phyloP scores from a whole-genome alignment of 257 asterid species.

The Nicotiana attenuata region DNA sequence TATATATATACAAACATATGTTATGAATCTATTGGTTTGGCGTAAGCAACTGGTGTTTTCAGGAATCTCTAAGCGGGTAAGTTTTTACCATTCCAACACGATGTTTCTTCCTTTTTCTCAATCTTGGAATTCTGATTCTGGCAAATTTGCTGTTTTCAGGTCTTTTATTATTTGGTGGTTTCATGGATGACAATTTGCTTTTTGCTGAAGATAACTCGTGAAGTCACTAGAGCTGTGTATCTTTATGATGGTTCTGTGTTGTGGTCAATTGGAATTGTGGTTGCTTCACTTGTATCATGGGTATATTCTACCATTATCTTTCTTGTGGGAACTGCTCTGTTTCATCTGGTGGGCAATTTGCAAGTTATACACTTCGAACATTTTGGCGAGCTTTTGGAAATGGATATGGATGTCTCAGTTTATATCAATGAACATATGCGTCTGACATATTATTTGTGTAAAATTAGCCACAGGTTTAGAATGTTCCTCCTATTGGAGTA shows the following conservation, averaged over 20 bases:
- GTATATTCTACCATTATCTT: slow-evolving; percentile 61
- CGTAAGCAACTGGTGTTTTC: too few relatives aligned
- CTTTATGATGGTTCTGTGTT: slow-evolving; percentile 47
- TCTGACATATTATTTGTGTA: slow-evolving; percentile 53
- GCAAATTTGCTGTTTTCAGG: slow-evolving; percentile 33
- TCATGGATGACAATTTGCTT: slow-evolving; percentile 64
- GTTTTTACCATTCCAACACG: not conserved
- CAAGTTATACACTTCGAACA: slow-evolving; percentile 73
- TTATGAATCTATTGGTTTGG: too few relatives aligned
- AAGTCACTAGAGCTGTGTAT: slow-evolving; percentile 50
- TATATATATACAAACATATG: too few relatives aligned
- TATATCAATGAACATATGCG: slow-evolving; percentile 78
- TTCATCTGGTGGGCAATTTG: slow-evolving; percentile 69
- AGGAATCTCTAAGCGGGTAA: too few relatives aligned
- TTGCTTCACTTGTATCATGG: slow-evolving; percentile 59
- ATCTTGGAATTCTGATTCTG: not conserved
- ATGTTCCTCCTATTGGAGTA: slow-evolving; percentile 74
- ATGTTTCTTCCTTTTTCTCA: not conserved
- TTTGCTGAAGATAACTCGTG: slow-evolving; percentile 59
- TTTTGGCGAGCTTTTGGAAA: slow-evolving; percentile 67
- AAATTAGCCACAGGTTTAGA: slow-evolving; percentile 80
- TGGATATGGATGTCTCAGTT: slow-evolving; percentile 61
- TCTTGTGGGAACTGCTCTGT: slow-evolving; percentile 61
- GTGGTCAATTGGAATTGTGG: slow-evolving; percentile 36
- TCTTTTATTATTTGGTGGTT: slow-evolving; percentile 44